Evolutionary conservation across 768 basidiomycete genomes (phyloP), one percentile per base, ranked within the genome.

Genomic region (Phanerodontia chrysosporium): DNA sequence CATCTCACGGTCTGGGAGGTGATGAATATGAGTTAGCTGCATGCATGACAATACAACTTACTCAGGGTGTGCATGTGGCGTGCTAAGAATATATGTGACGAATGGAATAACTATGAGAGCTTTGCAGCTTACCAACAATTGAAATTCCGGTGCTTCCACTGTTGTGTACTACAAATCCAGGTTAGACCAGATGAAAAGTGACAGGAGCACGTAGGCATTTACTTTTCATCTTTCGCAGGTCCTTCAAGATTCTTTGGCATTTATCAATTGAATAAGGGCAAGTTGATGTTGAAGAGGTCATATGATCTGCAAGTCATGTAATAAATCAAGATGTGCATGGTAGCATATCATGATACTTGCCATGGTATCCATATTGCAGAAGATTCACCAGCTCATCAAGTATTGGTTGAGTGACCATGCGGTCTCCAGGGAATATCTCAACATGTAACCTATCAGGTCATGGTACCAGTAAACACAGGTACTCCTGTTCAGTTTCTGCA

Each of bases 1-100:
- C 28, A 68, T 66, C 36, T 69, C 67, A 28, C 60, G 48, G 39
- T 65, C 77, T 78, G 14, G 6, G 55, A n/a, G n/a, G n/a, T n/a
- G n/a, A n/a, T n/a, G n/a, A n/a, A n/a, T n/a, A n/a, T n/a, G n/a
- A n/a, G n/a, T n/a, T n/a, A n/a, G n/a, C n/a, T 13, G 18, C 16
- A 51, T 18, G 5, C 16, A 49, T 28, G 1, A 18, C 18, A 51
- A 9, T 8, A 51, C 1, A 1, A 35, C 57, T 39, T 21, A 45
- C 44, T 29, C 44, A 56, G 14, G 16, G 45, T 32, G 21, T n/a
- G 24, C 39, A 39, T 51, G 7, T 28, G 30, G 1, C 52, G 35
- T 2, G 52, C 52, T 53, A 21, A 24, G 3, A 9, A 22, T n/a
- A 13, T 3, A n/a, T n/a, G n/a, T n/a, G n/a, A n/a, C n/a, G n/a